Percentiles rank a stretch among this genome's conserved stretches.
Conservation (phyloP, 169 alveolate species). For the Babesia divergens region DNA sequence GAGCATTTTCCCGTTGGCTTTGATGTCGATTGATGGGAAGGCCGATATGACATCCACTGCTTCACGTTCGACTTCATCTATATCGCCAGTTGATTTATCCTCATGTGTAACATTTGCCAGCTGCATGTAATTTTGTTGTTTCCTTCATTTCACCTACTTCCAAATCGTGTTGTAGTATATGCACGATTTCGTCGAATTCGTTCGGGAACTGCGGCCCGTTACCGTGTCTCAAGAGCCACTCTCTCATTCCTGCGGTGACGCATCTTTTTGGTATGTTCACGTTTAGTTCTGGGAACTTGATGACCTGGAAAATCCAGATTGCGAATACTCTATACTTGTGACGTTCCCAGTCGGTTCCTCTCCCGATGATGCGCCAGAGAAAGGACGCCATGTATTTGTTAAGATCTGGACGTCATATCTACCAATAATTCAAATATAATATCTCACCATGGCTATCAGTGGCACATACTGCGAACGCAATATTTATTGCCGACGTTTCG, state of each 20-base stretch:
- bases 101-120: background rate
- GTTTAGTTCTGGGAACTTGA: conserved; percentile 62
- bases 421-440: background rate
- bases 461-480: conserved; percentile 64
- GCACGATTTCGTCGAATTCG: conserved; percentile 25
- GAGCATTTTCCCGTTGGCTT: background rate
- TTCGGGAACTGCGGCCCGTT: conserved; percentile 31
- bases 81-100: background rate
- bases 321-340: conserved; percentile 59
- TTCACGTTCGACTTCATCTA: background rate
- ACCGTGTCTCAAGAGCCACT: conserved; percentile 51
- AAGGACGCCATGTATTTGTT: conserved; percentile 68
- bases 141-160: conserved; percentile 1
- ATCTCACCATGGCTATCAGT: conserved; percentile 29
- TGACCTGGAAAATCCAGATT: conserved; percentile 74
- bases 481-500: conserved; percentile 66
- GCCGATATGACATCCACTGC: background rate
- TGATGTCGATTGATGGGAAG: background rate
- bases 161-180: conserved; percentile 3
- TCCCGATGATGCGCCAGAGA: conserved; percentile 74
- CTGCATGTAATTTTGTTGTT: background rate
- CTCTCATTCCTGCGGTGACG: conserved; percentile 54
- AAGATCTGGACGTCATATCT: conserved; percentile 11
- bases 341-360: conserved; percentile 70
- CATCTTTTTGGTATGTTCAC: conserved; percentile 68